A percentile compares a stretch with the other conserved stretches of the same genome.
Conservation (phyloP, 345 rosid species). For the Aegle marmelos region DNA sequence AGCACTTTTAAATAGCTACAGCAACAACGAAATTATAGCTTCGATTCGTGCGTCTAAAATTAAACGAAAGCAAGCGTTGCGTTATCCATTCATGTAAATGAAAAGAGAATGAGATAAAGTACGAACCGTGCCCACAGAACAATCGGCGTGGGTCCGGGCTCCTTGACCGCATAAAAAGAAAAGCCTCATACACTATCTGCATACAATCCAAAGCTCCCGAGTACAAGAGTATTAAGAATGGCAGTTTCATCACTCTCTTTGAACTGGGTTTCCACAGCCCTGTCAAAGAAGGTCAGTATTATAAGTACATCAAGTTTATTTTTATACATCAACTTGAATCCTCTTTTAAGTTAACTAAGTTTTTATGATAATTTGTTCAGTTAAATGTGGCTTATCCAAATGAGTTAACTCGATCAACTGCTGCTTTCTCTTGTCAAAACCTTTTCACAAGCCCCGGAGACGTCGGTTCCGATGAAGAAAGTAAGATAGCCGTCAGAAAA, state of each 20-base stretch:
- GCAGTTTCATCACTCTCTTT: conserved; percentile 54
- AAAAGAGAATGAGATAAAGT: background rate
- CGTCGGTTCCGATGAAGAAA: conserved; percentile 26
- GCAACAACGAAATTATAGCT: no score
- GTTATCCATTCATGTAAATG: background rate
- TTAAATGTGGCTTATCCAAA: conserved; percentile 25
- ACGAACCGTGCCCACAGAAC: background rate
- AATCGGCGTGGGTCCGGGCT: background rate
- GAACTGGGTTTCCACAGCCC: conserved; percentile 39
- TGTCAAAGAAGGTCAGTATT: conserved; percentile 44
- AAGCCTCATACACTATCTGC: background rate
- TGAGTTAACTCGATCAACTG: conserved; percentile 31
- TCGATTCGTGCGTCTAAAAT: background rate
- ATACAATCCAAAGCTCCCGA: background rate
- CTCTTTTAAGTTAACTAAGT: background rate
- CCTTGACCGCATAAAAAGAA: background rate
- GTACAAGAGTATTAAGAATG: conserved; percentile 22
- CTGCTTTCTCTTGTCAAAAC: conserved; percentile 19
- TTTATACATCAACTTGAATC: background rate
- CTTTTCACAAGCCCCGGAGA: conserved; percentile 14
- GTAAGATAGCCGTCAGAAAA: conserved; percentile 31
- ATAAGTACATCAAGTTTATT: background rate
- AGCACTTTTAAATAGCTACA: no score
- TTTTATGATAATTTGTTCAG: conserved; percentile 21
- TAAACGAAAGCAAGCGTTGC: background rate